Evolutionary conservation across 2,329 filamentous ascomycete species (phyloP).

Genomic region (Tolypocladium sp.): DNA sequence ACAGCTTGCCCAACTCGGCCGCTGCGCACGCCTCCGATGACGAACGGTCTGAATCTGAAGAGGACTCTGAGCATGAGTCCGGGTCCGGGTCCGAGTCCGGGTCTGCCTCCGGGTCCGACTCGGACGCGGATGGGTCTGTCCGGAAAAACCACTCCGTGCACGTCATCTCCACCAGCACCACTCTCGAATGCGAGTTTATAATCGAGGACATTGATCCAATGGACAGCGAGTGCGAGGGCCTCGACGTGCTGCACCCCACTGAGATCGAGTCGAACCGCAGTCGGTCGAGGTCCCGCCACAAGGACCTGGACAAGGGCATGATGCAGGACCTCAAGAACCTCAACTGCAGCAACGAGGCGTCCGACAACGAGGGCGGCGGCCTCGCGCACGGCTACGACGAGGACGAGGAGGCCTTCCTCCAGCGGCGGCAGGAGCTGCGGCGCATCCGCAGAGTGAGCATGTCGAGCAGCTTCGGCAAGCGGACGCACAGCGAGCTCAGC

Average conservation of each 20-base stretch:
- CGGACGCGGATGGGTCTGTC: conserved; percentile 5
- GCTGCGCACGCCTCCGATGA: not conserved
- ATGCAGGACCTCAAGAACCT: conserved; percentile 36
- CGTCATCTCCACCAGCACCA: conserved; percentile 8
- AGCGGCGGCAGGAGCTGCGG: conserved; percentile 31
- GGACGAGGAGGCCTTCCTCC: conserved; percentile 30
- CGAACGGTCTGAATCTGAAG: conserved; percentile 7
- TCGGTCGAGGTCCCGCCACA: conserved; percentile 27
- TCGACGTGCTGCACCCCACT: conserved; percentile 32
- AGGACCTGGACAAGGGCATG: conserved; percentile 31
- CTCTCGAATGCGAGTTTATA: conserved; percentile 20
- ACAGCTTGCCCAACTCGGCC: not conserved
- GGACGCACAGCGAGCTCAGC: conserved; percentile 44
- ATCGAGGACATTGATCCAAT: conserved; percentile 39
- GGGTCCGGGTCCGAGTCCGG: not conserved
- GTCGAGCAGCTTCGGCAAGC: conserved; percentile 45
- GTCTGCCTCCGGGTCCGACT: conserved; percentile 7
- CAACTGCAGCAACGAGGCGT: conserved; percentile 30
- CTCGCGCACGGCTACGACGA: conserved; percentile 18
- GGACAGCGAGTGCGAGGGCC: conserved; percentile 33
- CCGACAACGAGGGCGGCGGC: conserved; percentile 23
- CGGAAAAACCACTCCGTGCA: conserved; percentile 3
- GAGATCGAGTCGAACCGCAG: conserved; percentile 38
- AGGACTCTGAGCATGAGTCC: conserved; percentile 4
- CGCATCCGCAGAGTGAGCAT: conserved; percentile 38